These are phyloP conservation scores for Lactarius psammicola DNA, from an alignment of 768 basidiomycete genomes.

Conservation along the genomic window DNA sequence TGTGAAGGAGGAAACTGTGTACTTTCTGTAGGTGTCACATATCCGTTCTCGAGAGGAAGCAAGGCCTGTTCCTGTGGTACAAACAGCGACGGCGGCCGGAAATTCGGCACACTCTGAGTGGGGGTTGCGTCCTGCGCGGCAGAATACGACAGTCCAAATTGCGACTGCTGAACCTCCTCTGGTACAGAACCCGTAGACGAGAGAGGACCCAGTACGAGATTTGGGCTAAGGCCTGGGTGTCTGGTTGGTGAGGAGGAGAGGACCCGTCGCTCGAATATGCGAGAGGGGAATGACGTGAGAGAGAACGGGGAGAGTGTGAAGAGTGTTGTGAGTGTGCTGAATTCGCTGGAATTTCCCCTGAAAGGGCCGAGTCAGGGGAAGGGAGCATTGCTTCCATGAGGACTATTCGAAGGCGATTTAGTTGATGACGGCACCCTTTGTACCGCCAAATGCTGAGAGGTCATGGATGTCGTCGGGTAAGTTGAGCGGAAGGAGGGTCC, in stretches of 20 bases:
- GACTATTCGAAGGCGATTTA: slow-evolving; percentile 22
- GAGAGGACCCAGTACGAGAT: slow-evolving; percentile 3
- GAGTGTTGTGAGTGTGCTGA: neutral
- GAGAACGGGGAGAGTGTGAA: slow-evolving; percentile 10
- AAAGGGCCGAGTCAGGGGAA: slow-evolving; percentile 17
- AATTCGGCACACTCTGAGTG: slow-evolving; percentile 3
- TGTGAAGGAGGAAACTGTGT: slow-evolving; percentile 5
- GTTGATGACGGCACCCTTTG: slow-evolving; percentile 21
- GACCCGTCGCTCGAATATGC: slow-evolving; percentile 17
- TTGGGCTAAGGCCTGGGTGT: neutral
- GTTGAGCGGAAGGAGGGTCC: neutral
- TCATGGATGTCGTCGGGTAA: slow-evolving; percentile 19
- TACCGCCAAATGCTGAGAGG: slow-evolving; percentile 25
- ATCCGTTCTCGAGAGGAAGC: slow-evolving; percentile 12
- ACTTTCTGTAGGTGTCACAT: neutral
- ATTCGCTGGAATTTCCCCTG: slow-evolving; percentile 4
- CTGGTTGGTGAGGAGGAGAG: slow-evolving; percentile 9
- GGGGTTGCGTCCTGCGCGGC: slow-evolving; percentile 4
- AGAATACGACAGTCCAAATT: slow-evolving; percentile 17
- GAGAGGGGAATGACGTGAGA: neutral
- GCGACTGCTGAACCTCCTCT: slow-evolving; percentile 7
- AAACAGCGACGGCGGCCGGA: neutral
- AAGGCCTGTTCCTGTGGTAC: slow-evolving; percentile 7
- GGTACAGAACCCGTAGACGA: neutral
- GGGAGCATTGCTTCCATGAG: slow-evolving; percentile 10